phyloP scores from a whole-genome alignment of 179 eudicot genomes.

The Corrigiola litoralis region DNA sequence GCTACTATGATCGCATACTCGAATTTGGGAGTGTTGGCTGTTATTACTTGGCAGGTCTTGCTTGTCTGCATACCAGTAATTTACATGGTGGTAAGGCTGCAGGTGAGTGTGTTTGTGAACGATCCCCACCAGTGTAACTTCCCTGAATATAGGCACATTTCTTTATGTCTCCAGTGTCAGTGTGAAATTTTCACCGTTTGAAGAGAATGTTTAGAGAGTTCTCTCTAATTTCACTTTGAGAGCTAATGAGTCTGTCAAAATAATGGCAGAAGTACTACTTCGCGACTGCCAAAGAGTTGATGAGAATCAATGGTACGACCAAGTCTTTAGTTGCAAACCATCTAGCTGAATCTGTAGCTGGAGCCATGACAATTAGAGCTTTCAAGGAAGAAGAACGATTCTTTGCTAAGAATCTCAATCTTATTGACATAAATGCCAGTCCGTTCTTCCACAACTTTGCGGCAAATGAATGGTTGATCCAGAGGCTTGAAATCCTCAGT shows the following conservation, averaged over 20 bases:
- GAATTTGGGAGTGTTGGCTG: slow-evolving; percentile 50
- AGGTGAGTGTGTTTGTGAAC: slow-evolving; percentile 37
- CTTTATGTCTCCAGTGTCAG: background rate
- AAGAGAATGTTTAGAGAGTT: too few species aligned
- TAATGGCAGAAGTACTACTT: slow-evolving; percentile 54
- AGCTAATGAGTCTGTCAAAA: background rate
- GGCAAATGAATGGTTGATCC: slow-evolving; percentile 87
- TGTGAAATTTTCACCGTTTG: too few species aligned
- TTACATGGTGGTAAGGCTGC: slow-evolving; percentile 47
- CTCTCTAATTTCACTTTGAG: too few species aligned
- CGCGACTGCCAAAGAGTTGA: slow-evolving; percentile 64
- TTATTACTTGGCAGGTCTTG: slow-evolving; percentile 76
- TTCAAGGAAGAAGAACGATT: slow-evolving; percentile 73
- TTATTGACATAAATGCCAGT: slow-evolving; percentile 63
- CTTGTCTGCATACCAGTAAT: slow-evolving; percentile 61
- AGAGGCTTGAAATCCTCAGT: slow-evolving; percentile 60
- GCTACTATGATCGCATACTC: slow-evolving; percentile 43
- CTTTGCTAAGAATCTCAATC: slow-evolving; percentile 55
- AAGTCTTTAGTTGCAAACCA: slow-evolving; percentile 74
- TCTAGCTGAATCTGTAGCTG: slow-evolving; percentile 70
- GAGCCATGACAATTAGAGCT: slow-evolving; percentile 65
- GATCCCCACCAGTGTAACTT: background rate
- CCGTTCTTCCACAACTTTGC: slow-evolving; percentile 75
- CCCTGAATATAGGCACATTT: too few species aligned
- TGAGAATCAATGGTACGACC: slow-evolving; percentile 82